phyloP scores from a whole-genome alignment of 2,329 filamentous ascomycete genomes.

The Pseudogymnoascus pannorum region DNA sequence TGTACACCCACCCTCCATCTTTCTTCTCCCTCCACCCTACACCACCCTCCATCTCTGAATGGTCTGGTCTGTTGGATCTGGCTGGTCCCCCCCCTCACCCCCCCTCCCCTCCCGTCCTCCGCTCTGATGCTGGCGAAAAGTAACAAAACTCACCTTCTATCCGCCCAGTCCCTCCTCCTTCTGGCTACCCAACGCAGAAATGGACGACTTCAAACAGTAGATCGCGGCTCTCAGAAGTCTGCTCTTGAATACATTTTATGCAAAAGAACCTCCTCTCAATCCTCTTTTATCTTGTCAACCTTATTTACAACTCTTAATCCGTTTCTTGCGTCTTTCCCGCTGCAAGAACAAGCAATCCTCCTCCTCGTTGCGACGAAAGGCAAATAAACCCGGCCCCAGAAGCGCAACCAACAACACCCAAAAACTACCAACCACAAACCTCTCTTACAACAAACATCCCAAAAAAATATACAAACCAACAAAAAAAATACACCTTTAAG shows the following conservation, averaged over 20 bases:
- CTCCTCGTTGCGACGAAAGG: not conserved
- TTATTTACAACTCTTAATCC: not conserved
- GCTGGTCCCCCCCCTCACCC: no score
- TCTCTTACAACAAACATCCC: not conserved
- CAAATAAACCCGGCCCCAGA: not conserved
- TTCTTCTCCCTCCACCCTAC: not conserved
- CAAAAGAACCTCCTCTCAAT: not conserved
- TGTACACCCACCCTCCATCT: not conserved
- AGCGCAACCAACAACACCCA: not conserved
- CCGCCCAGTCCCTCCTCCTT: not conserved
- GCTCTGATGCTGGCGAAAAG: not conserved
- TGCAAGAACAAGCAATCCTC: not conserved
- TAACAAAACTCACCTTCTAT: not conserved
- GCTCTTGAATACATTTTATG: not conserved
- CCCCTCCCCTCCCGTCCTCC: not conserved
- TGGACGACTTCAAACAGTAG: not conserved
- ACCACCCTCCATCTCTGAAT: no score
- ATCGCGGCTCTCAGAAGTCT: slow-evolving; percentile 2
- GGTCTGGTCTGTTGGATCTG: not conserved
- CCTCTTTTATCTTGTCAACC: not conserved
- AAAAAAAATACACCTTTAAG: not conserved
- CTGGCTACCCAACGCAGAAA: not conserved
- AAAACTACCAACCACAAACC: not conserved
- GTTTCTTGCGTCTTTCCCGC: not conserved
- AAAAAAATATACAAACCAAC: not conserved